Percentiles rank a stretch among this genome's conserved stretches.
Conservation (phyloP, 306 rosid genomes). For the Ceratonia siliqua region DNA sequence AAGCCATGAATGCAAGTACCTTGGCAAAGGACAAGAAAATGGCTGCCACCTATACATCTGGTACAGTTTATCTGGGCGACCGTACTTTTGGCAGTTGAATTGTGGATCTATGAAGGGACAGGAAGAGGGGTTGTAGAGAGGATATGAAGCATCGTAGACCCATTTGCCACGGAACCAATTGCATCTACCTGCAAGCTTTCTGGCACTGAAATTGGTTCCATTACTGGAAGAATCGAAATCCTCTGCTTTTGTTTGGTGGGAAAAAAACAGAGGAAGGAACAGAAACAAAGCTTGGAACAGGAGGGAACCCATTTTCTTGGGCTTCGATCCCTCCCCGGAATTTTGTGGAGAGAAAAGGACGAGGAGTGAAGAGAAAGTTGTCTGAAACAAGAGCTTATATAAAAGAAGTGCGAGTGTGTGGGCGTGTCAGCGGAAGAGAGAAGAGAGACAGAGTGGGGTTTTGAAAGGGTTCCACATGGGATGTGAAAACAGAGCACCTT, state of each 20-base stretch:
- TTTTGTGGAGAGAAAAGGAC: slow-evolving; percentile 3
- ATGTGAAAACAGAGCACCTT: slow-evolving; percentile 26
- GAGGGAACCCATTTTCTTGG: slow-evolving; percentile 64
- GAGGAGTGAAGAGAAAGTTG: slow-evolving; percentile 42
- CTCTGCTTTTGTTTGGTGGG: slow-evolving; percentile 54
- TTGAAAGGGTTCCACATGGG: slow-evolving; percentile 34
- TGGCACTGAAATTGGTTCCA: slow-evolving; percentile 25
- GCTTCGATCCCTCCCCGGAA: slow-evolving; percentile 46
- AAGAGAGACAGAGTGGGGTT: not conserved
- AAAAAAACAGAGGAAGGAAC: slow-evolving; percentile 51
- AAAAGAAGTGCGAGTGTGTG: not conserved
- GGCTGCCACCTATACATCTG: slow-evolving; percentile 92
- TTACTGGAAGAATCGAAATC: slow-evolving; percentile 20
- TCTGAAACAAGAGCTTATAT: slow-evolving; percentile 50
- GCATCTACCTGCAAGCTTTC: slow-evolving; percentile 67
- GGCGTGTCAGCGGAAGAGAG: not conserved
- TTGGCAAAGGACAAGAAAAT: slow-evolving; percentile 73
- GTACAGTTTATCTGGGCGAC: slow-evolving; percentile 70
- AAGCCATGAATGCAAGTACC: slow-evolving; percentile 34
- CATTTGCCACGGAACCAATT: slow-evolving; percentile 65
- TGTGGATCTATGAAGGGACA: slow-evolving; percentile 95
- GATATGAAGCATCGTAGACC: slow-evolving; percentile 81
- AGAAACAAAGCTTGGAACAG: slow-evolving; percentile 12
- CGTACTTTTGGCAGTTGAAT: slow-evolving; percentile 86
- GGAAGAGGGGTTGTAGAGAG: slow-evolving; percentile 66